Base-by-base conservation (phyloP, 257 asterid genomes). In the Nyctanthes arbortristis region DNA sequence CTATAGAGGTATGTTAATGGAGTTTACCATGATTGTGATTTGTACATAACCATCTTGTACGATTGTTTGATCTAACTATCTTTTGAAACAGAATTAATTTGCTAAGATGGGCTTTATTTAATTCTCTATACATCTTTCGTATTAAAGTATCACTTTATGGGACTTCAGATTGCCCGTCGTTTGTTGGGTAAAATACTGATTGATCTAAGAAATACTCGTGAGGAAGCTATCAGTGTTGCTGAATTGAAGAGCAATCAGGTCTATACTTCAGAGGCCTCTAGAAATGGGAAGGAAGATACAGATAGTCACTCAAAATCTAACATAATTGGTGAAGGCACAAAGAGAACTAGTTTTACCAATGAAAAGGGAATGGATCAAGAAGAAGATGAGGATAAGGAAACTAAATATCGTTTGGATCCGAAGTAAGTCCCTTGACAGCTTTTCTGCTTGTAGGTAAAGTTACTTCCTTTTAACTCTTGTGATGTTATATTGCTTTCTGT, bases 371-470 rank as follows among this genome's bases (percentile, higher is more conserved):
- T 91, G 87, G 95, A 87, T 77, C 92, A 83, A 80, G 92, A 86
- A 4, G 98, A 92, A 1, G 96, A 89, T 16, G 98, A 89, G 36
- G 96, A 85, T 80, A 87, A 89, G 84, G 96, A 92, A 82, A 82
- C 90, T n/a, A 85, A 92, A 76, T 92, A 92, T 79, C 98, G 98
- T 47, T 77, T 92, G 77, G 97, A 92, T 81, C 97, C 96, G 66
- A 86, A 92, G 97, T 91, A 84, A 75, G 27, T 61, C 49, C 55
- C 47, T 24, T 27, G 58, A 35, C 58, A 22, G 29, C 29, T 68
- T 39, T 16, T 28, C n/a, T n/a, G n/a, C n/a, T n/a, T n/a, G n/a
- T n/a, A n/a, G n/a, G n/a, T 29, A 27, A 27, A 49, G 34, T 30
- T 14, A 20, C 31, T 57, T 25, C 20, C 27, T 52, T 58, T 40